Conservation (phyloP, 2,329 filamentous ascomycete genomes). For the Dothistroma pini region DNA sequence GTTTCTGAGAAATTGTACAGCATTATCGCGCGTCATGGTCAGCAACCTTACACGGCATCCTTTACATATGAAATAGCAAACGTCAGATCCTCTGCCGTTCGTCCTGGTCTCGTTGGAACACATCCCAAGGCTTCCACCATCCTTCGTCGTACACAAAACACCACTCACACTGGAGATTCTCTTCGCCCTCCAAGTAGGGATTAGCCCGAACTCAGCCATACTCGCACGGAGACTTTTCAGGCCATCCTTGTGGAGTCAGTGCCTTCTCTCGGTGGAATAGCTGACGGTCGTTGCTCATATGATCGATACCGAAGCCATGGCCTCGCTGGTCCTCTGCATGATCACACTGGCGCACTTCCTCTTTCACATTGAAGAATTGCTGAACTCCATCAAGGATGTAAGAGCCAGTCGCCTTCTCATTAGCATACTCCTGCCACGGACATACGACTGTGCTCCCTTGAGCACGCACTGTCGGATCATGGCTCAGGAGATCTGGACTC, state of each 20-base stretch:
- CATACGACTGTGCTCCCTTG: background rate
- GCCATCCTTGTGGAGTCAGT: background rate
- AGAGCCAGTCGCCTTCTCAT: background rate
- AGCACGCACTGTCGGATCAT: background rate
- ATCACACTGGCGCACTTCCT: background rate
- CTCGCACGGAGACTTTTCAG: background rate
- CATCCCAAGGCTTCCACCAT: background rate
- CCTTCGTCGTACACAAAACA: background rate
- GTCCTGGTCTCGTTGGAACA: background rate
- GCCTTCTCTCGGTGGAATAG: background rate
- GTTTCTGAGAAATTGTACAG: no score
- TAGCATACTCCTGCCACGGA: background rate
- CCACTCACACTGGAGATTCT: background rate
- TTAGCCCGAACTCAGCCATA: background rate
- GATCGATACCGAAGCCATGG: background rate
- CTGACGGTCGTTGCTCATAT: background rate
- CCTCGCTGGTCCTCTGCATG: background rate
- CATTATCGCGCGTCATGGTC: no score
- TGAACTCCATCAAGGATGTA: background rate
- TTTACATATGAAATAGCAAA: background rate
- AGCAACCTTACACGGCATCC: no score
- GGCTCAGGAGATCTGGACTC: background rate
- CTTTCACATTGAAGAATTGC: background rate
- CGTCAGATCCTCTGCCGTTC: background rate
- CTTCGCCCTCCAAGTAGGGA: background rate